Conservation (phyloP, 2,329 filamentous ascomycete genomes). For the Erysiphe neolycopersici region DNA sequence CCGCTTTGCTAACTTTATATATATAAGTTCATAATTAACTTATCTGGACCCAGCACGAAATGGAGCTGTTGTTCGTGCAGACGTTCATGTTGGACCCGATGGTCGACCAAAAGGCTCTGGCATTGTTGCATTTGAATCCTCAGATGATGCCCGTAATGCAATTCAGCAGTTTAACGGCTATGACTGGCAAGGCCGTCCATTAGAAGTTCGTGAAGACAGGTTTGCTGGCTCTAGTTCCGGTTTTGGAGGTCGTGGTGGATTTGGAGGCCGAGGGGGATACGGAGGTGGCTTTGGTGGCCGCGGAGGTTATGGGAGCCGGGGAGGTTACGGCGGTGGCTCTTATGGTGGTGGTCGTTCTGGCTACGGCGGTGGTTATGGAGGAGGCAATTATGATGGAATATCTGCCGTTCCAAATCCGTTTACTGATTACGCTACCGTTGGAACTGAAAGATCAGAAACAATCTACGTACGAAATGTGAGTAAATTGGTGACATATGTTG, state of each 20-base stretch:
- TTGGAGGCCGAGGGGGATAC: slow-evolving; percentile 21
- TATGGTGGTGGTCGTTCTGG: slow-evolving; percentile 16
- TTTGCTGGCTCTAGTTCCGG: slow-evolving; percentile 40
- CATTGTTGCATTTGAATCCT: slow-evolving; percentile 85
- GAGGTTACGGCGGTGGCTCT: slow-evolving; percentile 11
- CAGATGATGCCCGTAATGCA: slow-evolving; percentile 82
- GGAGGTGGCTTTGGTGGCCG: slow-evolving; percentile 28
- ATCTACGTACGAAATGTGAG: slow-evolving; percentile 97
- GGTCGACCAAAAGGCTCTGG: slow-evolving; percentile 90
- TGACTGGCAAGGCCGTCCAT: slow-evolving; percentile 81
- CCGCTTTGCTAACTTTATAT: slow-evolving; percentile 7
- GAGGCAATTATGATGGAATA: slow-evolving; percentile 16
- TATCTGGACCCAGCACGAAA: slow-evolving; percentile 22
- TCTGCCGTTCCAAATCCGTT: slow-evolving; percentile 57
- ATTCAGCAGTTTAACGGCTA: slow-evolving; percentile 97
- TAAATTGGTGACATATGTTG: slow-evolving; percentile 6
- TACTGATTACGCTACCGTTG: slow-evolving; percentile 73
- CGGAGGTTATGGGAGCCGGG: slow-evolving; percentile 16
- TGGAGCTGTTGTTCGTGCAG: slow-evolving; percentile 72
- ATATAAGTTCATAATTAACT: slow-evolving; percentile 1
- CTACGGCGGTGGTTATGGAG: slow-evolving; percentile 11
- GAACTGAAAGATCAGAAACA: slow-evolving; percentile 53
- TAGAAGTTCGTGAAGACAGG: slow-evolving; percentile 90
- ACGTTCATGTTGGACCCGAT: slow-evolving; percentile 78
- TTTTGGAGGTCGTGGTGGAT: slow-evolving; percentile 18